These are phyloP conservation scores for Botrytis cinerea DNA, from an alignment of 2,329 filamentous ascomycete species.

Conservation along the genomic window DNA sequence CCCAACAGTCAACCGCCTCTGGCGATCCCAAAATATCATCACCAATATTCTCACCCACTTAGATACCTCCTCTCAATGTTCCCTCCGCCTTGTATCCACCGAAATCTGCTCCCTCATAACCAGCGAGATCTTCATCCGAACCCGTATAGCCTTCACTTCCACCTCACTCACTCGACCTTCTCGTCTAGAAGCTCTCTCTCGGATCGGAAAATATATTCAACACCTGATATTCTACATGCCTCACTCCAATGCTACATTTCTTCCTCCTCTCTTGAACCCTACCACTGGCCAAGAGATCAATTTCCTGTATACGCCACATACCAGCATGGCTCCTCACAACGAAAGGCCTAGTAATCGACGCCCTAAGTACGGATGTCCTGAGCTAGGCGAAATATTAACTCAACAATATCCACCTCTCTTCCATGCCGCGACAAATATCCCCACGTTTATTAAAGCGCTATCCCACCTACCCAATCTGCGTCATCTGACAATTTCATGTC, in stretches of 20 bases:
- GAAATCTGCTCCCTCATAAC: slow-evolving; percentile 71
- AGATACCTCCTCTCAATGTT: slow-evolving; percentile 47
- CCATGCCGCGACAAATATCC: slow-evolving; percentile 84
- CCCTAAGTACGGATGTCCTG: slow-evolving; percentile 77
- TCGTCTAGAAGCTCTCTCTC: slow-evolving; percentile 71
- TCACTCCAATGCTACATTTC: slow-evolving; percentile 75
- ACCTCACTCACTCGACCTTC: slow-evolving; percentile 75
- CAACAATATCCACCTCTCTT: slow-evolving; percentile 88
- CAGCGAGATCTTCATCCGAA: slow-evolving; percentile 67
- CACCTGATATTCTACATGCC: slow-evolving; percentile 76
- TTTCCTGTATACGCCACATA: slow-evolving; percentile 81
- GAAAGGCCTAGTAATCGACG: slow-evolving; percentile 44
- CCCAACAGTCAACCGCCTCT: slow-evolving; percentile 40
- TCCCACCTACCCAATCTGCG: slow-evolving; percentile 67
- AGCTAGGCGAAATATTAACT: slow-evolving; percentile 78
- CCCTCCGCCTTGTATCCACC: slow-evolving; percentile 66
- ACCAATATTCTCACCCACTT: slow-evolving; percentile 37
- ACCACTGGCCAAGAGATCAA: slow-evolving; percentile 73
- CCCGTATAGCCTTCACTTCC: slow-evolving; percentile 69
- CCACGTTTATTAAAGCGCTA: slow-evolving; percentile 78
- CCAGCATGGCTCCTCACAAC: slow-evolving; percentile 61
- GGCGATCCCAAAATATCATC: slow-evolving; percentile 39
- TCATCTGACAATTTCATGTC: slow-evolving; percentile 76
- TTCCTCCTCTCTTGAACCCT: slow-evolving; percentile 82
- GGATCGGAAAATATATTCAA: slow-evolving; percentile 77